Evolutionary conservation across 129 eudicot species (phyloP), one percentile per base, ranked within the genome.

Genomic region (Glebionis coronaria): DNA sequence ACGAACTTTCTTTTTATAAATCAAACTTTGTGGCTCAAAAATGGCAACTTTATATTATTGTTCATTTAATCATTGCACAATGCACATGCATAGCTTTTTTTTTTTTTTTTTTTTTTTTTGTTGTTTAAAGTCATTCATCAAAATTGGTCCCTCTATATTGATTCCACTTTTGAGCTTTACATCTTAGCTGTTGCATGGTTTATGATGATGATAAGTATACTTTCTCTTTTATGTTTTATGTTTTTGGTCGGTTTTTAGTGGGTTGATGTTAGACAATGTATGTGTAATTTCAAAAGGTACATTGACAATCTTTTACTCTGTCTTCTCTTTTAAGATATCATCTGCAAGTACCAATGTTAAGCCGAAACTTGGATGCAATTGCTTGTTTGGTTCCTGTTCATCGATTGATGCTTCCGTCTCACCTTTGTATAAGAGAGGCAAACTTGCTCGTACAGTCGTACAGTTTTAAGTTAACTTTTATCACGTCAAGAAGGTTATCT

Each of bases 41-140:
- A 31, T 56, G 68, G 29, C 38, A 14, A 51, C 63, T 49, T 67
- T 67, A n/a, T n/a, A n/a, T 47, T 11, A 16, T 59, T 18, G 20
- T 13, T 61, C 27, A 3, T 61, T 61, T 27, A 27, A 50, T 56
- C 28, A 27, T 49, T 35, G 42, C 42, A 31, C 40, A 5, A 31
- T 15, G 65, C 56, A 63, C 57, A 44, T 74, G 78, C 14, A 7
- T 44, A 25, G n/a, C 27, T 35, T 62, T 72, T n/a, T n/a, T n/a
- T n/a, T n/a, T n/a, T n/a, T n/a, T n/a, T n/a, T n/a, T n/a, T n/a
- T n/a, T n/a, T n/a, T n/a, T n/a, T n/a, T n/a, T n/a, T n/a, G n/a
- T n/a, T 7, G 9, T 50, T 46, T 35, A 35, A 52, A 35, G 72
- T 31, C 20, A 20, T 38, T 19, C 2, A 20, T 38, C 5, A 4